Evolutionary conservation across 2,329 filamentous ascomycete genomes (phyloP), one percentile per base, ranked within the genome.

Genomic region (Talaromyces rugulosus): DNA sequence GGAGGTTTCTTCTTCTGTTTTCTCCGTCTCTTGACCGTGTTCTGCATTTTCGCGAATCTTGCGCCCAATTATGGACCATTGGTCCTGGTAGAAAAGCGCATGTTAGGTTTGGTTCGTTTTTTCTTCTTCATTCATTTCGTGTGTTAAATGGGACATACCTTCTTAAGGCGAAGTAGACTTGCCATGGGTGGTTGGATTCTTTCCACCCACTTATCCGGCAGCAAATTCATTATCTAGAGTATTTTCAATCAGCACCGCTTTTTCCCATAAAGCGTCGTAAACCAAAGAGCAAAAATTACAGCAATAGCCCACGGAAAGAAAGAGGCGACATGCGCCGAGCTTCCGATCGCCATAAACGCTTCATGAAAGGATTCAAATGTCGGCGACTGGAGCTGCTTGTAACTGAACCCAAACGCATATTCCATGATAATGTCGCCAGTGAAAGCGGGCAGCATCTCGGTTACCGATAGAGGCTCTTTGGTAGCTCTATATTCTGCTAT

Each of bases 381-480:
- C 16, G 65, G 62, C 8, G 61, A 62, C 14, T 64, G 62, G 47
- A 71, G 60, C 33, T 68, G 68, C 30, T 68, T 65, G 60, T 71
- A 72, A 34, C 40, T 63, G n/a, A 65, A 62, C 5, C 64, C 63
- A 62, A 70, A 70, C 54, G 65, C 65, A 58, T 71, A 72, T 51
- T 71, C 52, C 65, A 68, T 68, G 8, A 72, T 66, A 4, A 71
- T 66, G 58, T 72, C 70, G 14, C 66, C 68, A 2, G 66, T 66
- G 9, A 70, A 63, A 8, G 65, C 65, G 30, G 65, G 67, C 54
- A 68, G 64, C 31, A 65, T 66, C 4, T 63, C 58, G 33, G 62
- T 66, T 28, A 70, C 40, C 28, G 47, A 52, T 54, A 66, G 33
- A 18, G 63, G 54, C 50, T 63, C 42, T 36, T 58, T 28, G 28